Conservation (phyloP, 2,329 filamentous ascomycete species). For the Rhexocercosporidium sp. region DNA sequence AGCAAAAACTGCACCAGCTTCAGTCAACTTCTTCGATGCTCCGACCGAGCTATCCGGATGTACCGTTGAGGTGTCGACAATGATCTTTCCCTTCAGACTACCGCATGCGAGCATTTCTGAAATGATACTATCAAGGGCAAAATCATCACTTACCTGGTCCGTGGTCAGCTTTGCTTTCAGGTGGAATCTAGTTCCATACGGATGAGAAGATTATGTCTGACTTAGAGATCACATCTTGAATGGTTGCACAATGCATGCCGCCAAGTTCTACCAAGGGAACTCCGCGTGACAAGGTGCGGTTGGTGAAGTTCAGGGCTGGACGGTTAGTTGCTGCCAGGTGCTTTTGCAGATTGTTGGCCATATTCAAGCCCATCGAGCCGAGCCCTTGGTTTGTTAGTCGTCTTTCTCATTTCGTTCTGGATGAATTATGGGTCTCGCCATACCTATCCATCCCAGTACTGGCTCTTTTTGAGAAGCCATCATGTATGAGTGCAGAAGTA, state of each 20-base stretch:
- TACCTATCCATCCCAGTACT: constrained; percentile 12
- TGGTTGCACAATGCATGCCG: constrained; percentile 44
- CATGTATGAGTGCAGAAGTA: background rate
- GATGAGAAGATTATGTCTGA: constrained; percentile 37
- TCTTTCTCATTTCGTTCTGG: background rate
- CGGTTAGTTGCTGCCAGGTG: constrained; percentile 25
- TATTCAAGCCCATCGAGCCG: constrained; percentile 38
- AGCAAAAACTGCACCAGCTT: constrained; percentile 45
- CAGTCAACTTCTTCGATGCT: constrained; percentile 42
- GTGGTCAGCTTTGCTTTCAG: background rate
- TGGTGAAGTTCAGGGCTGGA: constrained; percentile 45
- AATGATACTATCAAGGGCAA: constrained; percentile 43
- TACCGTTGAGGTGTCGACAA: constrained; percentile 42
- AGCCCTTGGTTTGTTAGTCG: constrained; percentile 22
- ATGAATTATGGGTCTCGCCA: background rate
- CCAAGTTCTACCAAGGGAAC: constrained; percentile 44
- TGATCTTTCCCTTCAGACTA: constrained; percentile 39
- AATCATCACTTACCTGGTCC: constrained; percentile 45
- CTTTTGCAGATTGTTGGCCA: constrained; percentile 35
- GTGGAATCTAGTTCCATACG: constrained; percentile 18
- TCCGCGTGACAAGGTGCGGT: constrained; percentile 49
- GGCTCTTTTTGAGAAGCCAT: constrained; percentile 1
- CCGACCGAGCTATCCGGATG: constrained; percentile 43
- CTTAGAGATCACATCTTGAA: constrained; percentile 25
- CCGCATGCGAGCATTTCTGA: constrained; percentile 33